Conservation (phyloP, 345 rosid species). For the Salix caprea region DNA sequence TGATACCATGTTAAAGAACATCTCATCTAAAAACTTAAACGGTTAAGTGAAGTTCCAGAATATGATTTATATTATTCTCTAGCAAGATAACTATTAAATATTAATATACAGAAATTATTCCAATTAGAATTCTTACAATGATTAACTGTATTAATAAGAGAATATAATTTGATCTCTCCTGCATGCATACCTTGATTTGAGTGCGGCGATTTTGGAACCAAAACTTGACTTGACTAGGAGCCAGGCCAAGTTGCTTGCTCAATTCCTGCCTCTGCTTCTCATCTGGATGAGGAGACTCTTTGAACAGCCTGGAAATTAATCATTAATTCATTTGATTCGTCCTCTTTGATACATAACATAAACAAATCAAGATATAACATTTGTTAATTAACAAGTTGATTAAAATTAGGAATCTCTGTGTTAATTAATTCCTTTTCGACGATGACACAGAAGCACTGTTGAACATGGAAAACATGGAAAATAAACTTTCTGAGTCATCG, state of each 20-base stretch:
- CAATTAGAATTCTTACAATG: too few species aligned
- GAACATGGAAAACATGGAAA: constrained; percentile 10
- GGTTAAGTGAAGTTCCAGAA: rapidly evolving
- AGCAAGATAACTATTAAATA: neutral
- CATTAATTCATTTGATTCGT: neutral
- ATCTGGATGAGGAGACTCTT: constrained; percentile 97
- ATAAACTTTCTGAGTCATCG: constrained; percentile 22
- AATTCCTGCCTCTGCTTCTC: constrained; percentile 96
- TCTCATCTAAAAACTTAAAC: too few species aligned
- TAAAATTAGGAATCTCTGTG: neutral
- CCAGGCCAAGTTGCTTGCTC: constrained; percentile 89
- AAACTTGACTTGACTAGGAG: constrained; percentile 96
- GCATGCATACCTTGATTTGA: constrained; percentile 68
- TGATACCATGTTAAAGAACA: too few species aligned
- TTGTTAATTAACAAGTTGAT: neutral
- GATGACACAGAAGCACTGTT: neutral
- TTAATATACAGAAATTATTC: too few species aligned
- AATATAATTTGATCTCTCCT: neutral
- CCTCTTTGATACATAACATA: too few species aligned
- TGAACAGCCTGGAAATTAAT: constrained; percentile 56
- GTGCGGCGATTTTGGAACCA: constrained; percentile 99
- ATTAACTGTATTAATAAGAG: neutral
- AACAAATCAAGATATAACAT: too few species aligned
- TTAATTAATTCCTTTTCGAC: neutral
- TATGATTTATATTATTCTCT: too few species aligned